Evolutionary conservation across 441 rosid genomes (phyloP).

Genomic region (Populus tomentosa): DNA sequence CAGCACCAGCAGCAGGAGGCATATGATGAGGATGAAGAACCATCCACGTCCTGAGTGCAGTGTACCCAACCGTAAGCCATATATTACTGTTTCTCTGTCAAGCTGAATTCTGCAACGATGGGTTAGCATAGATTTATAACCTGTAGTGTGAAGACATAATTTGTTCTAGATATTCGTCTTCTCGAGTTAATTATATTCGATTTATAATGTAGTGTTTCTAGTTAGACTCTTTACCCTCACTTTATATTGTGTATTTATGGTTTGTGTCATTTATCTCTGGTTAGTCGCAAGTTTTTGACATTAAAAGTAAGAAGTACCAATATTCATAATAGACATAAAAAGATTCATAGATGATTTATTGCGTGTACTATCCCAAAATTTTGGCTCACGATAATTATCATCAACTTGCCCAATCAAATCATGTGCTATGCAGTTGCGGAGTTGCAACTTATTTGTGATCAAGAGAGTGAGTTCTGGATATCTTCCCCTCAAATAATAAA

Average conservation of each 20-base stretch:
- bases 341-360: not conserved
- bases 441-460: too few relatives aligned
- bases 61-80: conserved; percentile 67
- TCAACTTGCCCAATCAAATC: not conserved
- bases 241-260: not conserved
- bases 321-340: not conserved
- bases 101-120: not conserved
- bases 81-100: not conserved
- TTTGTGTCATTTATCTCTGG: not conserved
- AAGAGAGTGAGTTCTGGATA: not conserved
- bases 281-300: not conserved
- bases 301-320: not conserved
- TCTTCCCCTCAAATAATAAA: not conserved
- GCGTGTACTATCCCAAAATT: not conserved
- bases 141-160: not conserved
- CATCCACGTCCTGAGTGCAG: conserved; percentile 52
- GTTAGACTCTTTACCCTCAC: not conserved
- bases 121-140: not conserved
- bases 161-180: too few relatives aligned
- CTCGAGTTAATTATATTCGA: too few relatives aligned
- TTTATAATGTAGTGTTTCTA: not conserved
- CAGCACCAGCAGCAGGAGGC: conserved; percentile 52
- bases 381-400: not conserved
- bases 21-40: conserved; percentile 58
- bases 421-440: not conserved